These are phyloP conservation scores for Xylaria palmicola DNA, from an alignment of 495 filamentous ascomycete genomes.

Conservation along the genomic window DNA sequence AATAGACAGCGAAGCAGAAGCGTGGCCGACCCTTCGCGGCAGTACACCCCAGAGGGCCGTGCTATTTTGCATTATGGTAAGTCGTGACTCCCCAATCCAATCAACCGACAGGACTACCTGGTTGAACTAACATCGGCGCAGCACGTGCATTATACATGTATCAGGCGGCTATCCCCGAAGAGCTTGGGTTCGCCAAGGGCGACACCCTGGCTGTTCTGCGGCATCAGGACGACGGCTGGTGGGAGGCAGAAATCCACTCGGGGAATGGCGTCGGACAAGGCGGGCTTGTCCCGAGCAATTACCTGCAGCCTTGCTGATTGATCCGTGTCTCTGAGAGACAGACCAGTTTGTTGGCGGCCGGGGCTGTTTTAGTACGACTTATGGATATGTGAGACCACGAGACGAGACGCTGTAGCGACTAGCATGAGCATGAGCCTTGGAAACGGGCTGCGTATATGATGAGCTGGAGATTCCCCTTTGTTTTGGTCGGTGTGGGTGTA, in stretches of 20 bases:
- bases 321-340: not conserved
- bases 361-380: not conserved
- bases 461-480: not conserved
- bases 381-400: too few species aligned
- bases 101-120: not conserved
- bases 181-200: slow-evolving; percentile 90
- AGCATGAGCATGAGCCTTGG: too few species aligned
- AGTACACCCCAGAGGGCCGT: slow-evolving; percentile 81
- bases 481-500: not conserved
- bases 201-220: slow-evolving; percentile 86
- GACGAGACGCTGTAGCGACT: too few species aligned
- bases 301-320: slow-evolving; percentile 72
- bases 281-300: slow-evolving; percentile 96
- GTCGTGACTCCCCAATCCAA: slow-evolving; percentile 28
- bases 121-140: slow-evolving; percentile 32
- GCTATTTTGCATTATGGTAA: slow-evolving; percentile 90
- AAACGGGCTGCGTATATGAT: not conserved
- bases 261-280: slow-evolving; percentile 59
- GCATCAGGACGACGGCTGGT: slow-evolving; percentile 98
- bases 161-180: slow-evolving; percentile 88
- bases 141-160: slow-evolving; percentile 95
- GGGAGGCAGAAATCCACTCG: slow-evolving; percentile 93
- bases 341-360: not conserved
- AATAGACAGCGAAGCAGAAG: slow-evolving; percentile 76
- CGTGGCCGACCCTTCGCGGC: slow-evolving; percentile 65